Base-by-base conservation (phyloP, 2,329 filamentous ascomycete genomes). In the Colletotrichum spaethianum region DNA sequence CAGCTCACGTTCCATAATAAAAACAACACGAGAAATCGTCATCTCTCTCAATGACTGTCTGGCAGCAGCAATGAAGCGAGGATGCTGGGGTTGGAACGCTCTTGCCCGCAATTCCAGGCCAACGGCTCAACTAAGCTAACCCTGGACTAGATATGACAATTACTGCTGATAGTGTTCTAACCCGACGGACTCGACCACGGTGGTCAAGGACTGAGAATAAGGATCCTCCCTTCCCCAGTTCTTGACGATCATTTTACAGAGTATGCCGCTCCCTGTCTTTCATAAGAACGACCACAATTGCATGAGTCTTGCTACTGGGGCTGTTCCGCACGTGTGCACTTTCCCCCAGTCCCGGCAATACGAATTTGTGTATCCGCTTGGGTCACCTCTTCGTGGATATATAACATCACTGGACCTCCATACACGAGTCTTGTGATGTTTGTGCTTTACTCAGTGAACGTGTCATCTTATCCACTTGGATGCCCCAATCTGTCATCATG, bases 41-140 rank as follows among this genome's bases (percentile, higher is more conserved):
- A 36, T 36, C 33, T 50, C n/a, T n/a, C 40, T 33, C 52, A 20
- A 38, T 31, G 38, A 57, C 40, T 40, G 38, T 23, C 38, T 14
- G 46, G 46, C 46, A 14, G n/a, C n/a, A 26, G 23, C 23, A 26
- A 14, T 26, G 18, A n/a, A 16, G n/a, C 23, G 38, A 28, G 14
- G 42, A 40, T 0, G 53, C 62, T 40, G 53, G 52, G n/a, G 46
- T 67, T 70, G 62, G 55, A 70, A 60, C 33, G 38, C 42, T 46
- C 62, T 55, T 55, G 62, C 53, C 55, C 67, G 36, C 60, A 61
- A 61, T 23, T 23, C 20, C 55, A 33, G n/a, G 23, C 63, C 55
- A 12, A 26, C 52, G 31, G 44, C 31, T 63, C 28, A 53, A 53
- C 38, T 38, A 26, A 42, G 20, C 42, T 38, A n/a, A 23, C 36